A percentile compares a stretch with the other conserved stretches of the same genome.
Conservation (phyloP, 1,284 basidiomycete species). For the Heterobasidion occidentale region DNA sequence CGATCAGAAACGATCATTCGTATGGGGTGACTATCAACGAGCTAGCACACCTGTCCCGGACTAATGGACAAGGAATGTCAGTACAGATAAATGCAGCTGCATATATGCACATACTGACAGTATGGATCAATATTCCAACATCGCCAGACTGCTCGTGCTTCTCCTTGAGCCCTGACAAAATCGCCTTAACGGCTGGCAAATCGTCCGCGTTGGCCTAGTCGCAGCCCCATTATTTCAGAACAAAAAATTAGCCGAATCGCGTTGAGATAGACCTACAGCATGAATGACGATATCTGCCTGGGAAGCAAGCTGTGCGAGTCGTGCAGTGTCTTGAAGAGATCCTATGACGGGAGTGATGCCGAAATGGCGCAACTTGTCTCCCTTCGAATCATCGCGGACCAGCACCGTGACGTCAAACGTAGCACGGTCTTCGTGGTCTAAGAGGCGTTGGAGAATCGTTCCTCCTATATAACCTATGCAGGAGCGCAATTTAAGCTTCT, state of each 20-base stretch:
- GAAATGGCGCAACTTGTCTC: conserved; percentile 22
- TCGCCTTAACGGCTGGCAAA: conserved; percentile 28
- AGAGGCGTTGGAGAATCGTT: conserved; percentile 30
- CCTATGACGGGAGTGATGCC: conserved; percentile 26
- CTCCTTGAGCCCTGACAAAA: conserved; percentile 38
- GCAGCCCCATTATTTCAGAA: not conserved
- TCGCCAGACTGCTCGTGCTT: conserved; percentile 27
- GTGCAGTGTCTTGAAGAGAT: conserved; percentile 21
- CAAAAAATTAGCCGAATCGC: not conserved
- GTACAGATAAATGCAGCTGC: no score
- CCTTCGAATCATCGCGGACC: conserved; percentile 33
- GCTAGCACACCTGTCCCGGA: conserved; percentile 32
- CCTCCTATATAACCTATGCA: conserved; percentile 34
- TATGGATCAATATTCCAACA: conserved; percentile 40
- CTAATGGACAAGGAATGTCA: conserved; percentile 16
- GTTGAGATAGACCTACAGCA: conserved; percentile 24
- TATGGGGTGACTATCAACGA: no score
- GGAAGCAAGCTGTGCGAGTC: conserved; percentile 27
- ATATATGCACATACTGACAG: conserved; percentile 25
- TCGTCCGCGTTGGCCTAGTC: conserved; percentile 38
- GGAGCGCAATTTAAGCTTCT: no score
- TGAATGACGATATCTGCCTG: conserved; percentile 40
- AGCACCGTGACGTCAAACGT: conserved; percentile 30
- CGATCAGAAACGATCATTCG: not conserved
- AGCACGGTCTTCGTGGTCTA: conserved; percentile 25